Conservation (phyloP, 805 yeast genomes). For the Zygotorulaspora florentina region DNA sequence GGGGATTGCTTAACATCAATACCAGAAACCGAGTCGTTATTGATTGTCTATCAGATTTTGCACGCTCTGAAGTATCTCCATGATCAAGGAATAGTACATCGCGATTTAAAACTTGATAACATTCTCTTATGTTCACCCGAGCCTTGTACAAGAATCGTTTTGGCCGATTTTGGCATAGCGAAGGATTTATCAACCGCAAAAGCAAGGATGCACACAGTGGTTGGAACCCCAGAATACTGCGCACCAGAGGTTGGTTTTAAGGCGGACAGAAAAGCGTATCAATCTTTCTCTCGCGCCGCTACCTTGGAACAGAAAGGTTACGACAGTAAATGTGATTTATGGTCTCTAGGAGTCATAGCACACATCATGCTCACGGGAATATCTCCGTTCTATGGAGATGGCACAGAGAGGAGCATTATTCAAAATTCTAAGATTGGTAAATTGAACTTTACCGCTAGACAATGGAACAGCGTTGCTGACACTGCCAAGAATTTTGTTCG, state of each 20-base stretch:
- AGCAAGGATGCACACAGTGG: slow-evolving; percentile 46
- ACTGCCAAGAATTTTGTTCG: slow-evolving; percentile 46
- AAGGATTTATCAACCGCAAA: slow-evolving; percentile 31
- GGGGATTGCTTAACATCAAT: slow-evolving; percentile 40
- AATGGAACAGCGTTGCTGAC: slow-evolving; percentile 42
- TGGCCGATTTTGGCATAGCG: slow-evolving; percentile 69
- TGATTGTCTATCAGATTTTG: slow-evolving; percentile 53
- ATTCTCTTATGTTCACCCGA: slow-evolving; percentile 51
- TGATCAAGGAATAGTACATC: slow-evolving; percentile 50
- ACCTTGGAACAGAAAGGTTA: slow-evolving; percentile 40
- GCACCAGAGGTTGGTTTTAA: slow-evolving; percentile 66
- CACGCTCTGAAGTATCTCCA: slow-evolving; percentile 56
- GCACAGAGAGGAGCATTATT: slow-evolving; percentile 41
- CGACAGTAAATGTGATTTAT: slow-evolving; percentile 56
- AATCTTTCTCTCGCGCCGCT: slow-evolving; percentile 27
- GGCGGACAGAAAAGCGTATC: slow-evolving; percentile 28
- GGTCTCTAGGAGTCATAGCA: slow-evolving; percentile 63
- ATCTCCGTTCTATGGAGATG: slow-evolving; percentile 57
- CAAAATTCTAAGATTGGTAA: slow-evolving; percentile 41
- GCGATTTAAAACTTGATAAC: slow-evolving; percentile 67
- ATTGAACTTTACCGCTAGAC: slow-evolving; percentile 36
- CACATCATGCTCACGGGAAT: slow-evolving; percentile 60
- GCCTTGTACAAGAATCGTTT: slow-evolving; percentile 48
- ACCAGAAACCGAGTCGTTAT: slow-evolving; percentile 51
- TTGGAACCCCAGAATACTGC: slow-evolving; percentile 65